Conservation (phyloP, 2,329 filamentous ascomycete genomes). For the Xylaria polymorpha region DNA sequence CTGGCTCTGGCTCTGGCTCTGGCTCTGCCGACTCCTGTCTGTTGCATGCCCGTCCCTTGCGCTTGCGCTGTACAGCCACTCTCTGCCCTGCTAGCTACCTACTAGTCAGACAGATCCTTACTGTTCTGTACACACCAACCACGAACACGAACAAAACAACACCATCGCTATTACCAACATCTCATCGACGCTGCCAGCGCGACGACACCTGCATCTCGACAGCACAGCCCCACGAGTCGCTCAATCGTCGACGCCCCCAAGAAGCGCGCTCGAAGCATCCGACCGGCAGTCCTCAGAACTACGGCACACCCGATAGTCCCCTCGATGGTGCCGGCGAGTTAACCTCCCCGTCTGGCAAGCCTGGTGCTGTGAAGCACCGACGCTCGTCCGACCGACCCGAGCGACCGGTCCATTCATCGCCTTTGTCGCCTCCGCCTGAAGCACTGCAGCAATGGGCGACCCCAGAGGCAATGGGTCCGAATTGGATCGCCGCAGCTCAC, state of each 20-base stretch:
- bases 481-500: conserved; percentile 58
- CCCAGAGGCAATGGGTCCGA: conserved; percentile 53
- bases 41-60: not conserved
- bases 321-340: conserved; percentile 47
- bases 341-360: conserved; percentile 42
- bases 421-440: conserved; percentile 16
- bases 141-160: not conserved
- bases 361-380: conserved; percentile 47
- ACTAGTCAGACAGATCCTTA: conserved; percentile 33
- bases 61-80: conserved; percentile 28
- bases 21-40: conserved; percentile 15
- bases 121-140: not conserved
- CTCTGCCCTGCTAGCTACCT: conserved; percentile 24
- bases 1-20: not conserved
- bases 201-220: conserved; percentile 4
- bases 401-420: conserved; percentile 34
- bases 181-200: conserved; percentile 14
- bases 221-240: conserved; percentile 5
- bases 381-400: conserved; percentile 36
- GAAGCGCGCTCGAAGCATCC: conserved; percentile 16
- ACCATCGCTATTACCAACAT: conserved; percentile 5
- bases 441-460: conserved; percentile 55
- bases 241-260: conserved; percentile 6
- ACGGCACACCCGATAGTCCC: conserved; percentile 23
- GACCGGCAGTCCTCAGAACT: not conserved